Evolutionary conservation across 2,329 filamentous ascomycete species (phyloP).

Genomic region (Thelonectria olida): DNA sequence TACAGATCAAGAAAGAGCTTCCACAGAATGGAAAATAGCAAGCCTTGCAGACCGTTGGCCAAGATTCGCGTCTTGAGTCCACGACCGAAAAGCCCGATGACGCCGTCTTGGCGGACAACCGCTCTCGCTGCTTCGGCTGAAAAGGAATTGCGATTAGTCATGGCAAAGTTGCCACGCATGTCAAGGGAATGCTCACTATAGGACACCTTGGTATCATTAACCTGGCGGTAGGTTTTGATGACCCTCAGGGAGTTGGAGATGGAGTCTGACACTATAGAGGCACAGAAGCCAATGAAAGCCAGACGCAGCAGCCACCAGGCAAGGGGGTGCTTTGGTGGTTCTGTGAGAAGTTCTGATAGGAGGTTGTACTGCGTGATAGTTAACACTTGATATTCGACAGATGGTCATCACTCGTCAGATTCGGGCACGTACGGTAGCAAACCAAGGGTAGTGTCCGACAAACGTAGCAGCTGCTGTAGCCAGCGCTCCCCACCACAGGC

Average conservation of each 20-base stretch:
- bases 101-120: slow-evolving; percentile 52
- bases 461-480: slow-evolving; percentile 59
- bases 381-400: background rate
- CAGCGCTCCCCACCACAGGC: slow-evolving; percentile 60
- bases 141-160: background rate
- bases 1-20: slow-evolving; percentile 59
- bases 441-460: slow-evolving; percentile 60
- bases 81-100: slow-evolving; percentile 54
- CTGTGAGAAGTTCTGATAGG: slow-evolving; percentile 48
- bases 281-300: slow-evolving; percentile 49
- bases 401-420: too few relatives aligned
- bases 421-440: slow-evolving; percentile 51
- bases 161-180: accelerated
- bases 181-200: slow-evolving; percentile 46
- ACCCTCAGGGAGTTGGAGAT: slow-evolving; percentile 59
- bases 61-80: slow-evolving; percentile 58
- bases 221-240: slow-evolving; percentile 60
- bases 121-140: slow-evolving; percentile 53
- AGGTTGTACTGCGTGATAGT: slow-evolving; percentile 51
- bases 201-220: slow-evolving; percentile 57
- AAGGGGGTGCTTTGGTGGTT: slow-evolving; percentile 51
- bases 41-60: slow-evolving; percentile 57
- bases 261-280: slow-evolving; percentile 55
- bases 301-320: slow-evolving; percentile 54
- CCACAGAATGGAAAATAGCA: slow-evolving; percentile 59